Evolutionary conservation across 257 asterid genomes (phyloP), one percentile per base, ranked within the genome.

Genomic region (Cordia subcordata): DNA sequence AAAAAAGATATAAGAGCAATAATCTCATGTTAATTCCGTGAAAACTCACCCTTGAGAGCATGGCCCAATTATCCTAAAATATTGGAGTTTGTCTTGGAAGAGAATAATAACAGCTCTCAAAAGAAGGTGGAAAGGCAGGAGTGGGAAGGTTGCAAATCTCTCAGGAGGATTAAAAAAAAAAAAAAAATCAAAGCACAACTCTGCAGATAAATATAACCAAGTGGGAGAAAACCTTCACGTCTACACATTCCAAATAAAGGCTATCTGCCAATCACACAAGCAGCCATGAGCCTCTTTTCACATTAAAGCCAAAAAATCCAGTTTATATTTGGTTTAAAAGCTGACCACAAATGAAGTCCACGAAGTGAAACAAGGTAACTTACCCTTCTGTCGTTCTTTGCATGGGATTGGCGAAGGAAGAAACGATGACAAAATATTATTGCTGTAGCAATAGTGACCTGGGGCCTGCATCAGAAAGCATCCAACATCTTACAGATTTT

Each of bases 401-500:
- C 75, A 77, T 82, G 98, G 47, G 98, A 91, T 54, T 88, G 98
- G 14, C 90, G 94, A 62, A 79, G 88, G 74, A 91, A 91, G 84
- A 88, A 91, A 52, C 98, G 98, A 66, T 91, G 98, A 73, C 95
- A 91, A 71, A 91, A 91, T 72, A 91, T 81, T 53, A 91, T 91
- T 51, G 98, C 94, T 1, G 96, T 91, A 17, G 98, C 98, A 80
- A 91, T 91, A 13, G 96, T 91, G 53, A 88, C 94, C 82, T 91
- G 98, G 12, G 96, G 98, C 84, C 98, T 92, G 96, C 85, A 87
- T 64, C 58, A 75, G 55, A 57, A 74, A 81, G 61, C 49, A 60
- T 38, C 60, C 61, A 52, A 37, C 60, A 58, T 55, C 21, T n/a
- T 58, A 55, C 19, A 37, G 12, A 27, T 39, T 53, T 54, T 58